These are phyloP conservation scores for Amaranthus palmeri DNA, from an alignment of 148 eudicot species.

Conservation along the genomic window DNA sequence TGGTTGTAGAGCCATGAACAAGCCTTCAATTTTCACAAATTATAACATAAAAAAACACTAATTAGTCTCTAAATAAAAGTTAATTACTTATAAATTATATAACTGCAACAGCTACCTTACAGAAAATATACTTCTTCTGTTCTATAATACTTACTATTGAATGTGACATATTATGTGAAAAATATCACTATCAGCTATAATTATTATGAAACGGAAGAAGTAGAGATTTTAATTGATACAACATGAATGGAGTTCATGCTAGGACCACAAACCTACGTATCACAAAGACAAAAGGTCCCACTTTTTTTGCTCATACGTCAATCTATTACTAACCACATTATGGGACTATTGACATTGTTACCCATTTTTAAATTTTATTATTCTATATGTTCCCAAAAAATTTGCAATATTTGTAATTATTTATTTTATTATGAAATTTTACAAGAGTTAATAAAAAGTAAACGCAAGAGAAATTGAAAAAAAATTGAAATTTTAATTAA, in stretches of 20 bases:
- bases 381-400: neutral
- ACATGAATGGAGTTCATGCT: conserved; percentile 23
- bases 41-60: neutral
- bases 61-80: neutral
- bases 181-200: too few species aligned
- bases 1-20: conserved; percentile 95
- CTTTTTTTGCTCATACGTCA: conserved; percentile 12
- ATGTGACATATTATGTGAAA: too few species aligned
- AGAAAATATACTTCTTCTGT: neutral
- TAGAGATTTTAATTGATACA: conserved; percentile 6
- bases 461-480: too few species aligned
- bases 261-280: conserved; percentile 27
- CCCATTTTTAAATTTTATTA: neutral
- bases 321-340: conserved; percentile 13
- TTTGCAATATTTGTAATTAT: too few species aligned
- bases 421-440: too few species aligned
- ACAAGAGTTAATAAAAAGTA: too few species aligned
- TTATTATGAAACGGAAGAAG: too few species aligned
- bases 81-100: neutral
- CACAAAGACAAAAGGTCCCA: conserved; percentile 14
- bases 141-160: too few species aligned
- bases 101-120: neutral
- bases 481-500: too few species aligned
- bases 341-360: conserved; percentile 21
- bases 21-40: conserved; percentile 35